Evolutionary conservation across 75 land plant genomes (phyloP).

Genomic region (Adiantum capillusveneris): DNA sequence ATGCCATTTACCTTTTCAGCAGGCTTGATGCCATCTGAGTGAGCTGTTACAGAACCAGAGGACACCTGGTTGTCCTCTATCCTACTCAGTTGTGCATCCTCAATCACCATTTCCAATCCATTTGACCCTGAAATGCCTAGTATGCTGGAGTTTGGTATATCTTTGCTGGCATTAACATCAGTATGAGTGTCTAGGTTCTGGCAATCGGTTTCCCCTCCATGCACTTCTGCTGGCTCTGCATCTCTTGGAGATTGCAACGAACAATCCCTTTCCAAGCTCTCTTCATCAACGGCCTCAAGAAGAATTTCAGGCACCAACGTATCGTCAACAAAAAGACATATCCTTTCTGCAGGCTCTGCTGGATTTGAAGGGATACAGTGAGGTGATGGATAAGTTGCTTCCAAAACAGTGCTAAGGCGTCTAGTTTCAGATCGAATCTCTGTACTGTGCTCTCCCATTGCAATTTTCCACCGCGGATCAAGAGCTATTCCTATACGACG

Average conservation of each 20-base stretch:
- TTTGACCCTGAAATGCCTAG: too few species aligned
- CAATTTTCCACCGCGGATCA: slow-evolving; percentile 44
- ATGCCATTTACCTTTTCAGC: too few species aligned
- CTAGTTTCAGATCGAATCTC: slow-evolving; percentile 60
- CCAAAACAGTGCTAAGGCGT: slow-evolving; percentile 64
- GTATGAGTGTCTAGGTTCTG: too few species aligned
- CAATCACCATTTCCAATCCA: too few species aligned
- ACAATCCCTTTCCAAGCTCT: background rate
- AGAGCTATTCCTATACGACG: slow-evolving; percentile 55
- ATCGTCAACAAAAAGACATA: slow-evolving; percentile 71
- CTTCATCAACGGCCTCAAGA: slow-evolving; percentile 36
- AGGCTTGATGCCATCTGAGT: too few species aligned
- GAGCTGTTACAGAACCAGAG: too few species aligned
- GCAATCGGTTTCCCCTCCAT: slow-evolving; percentile 17
- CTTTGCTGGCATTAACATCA: too few species aligned
- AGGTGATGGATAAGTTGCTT: slow-evolving; percentile 35
- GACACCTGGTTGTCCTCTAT: too few species aligned
- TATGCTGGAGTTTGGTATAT: too few species aligned
- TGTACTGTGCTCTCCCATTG: slow-evolving; percentile 75
- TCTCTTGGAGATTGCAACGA: slow-evolving; percentile 2
- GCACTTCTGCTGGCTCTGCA: background rate
- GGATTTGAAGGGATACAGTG: slow-evolving; percentile 67
- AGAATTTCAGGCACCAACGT: slow-evolving; percentile 72
- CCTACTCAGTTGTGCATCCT: too few species aligned
- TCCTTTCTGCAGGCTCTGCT: slow-evolving; percentile 86